These are phyloP conservation scores for Phytopythium mirpurense DNA, from an alignment of 352 stramenopile genomes.

Conservation along the genomic window DNA sequence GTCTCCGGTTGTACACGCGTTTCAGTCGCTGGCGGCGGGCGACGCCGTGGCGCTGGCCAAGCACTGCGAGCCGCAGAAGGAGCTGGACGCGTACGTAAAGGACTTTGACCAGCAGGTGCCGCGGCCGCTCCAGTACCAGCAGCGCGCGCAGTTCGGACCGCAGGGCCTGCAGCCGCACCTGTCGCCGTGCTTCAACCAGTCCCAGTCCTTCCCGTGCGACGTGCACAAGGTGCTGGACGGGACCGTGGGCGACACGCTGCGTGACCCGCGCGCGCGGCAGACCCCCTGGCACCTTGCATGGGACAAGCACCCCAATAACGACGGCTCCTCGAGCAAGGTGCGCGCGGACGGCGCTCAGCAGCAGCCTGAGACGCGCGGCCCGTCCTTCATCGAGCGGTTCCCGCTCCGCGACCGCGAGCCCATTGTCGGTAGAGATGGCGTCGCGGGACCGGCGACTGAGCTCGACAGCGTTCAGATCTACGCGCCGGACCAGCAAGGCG, in stretches of 20 bases:
- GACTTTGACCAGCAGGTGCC: constrained; percentile 76
- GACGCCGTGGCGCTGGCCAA: background rate
- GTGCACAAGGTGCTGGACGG: constrained; percentile 69
- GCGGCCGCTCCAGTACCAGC: constrained; percentile 74
- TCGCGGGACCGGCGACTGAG: constrained; percentile 1
- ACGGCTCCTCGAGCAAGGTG: constrained; percentile 63
- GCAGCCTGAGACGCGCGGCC: constrained; percentile 36
- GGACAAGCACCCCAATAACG: constrained; percentile 51
- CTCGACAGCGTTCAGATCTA: constrained; percentile 26
- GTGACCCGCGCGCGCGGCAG: constrained; percentile 22
- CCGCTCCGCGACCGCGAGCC: constrained; percentile 29
- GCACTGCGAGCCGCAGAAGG: constrained; percentile 60
- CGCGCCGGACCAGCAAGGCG: constrained; percentile 33
- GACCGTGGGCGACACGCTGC: constrained; percentile 45
- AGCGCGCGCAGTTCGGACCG: constrained; percentile 45
- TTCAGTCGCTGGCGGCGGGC: constrained; percentile 24
- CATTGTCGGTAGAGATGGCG: constrained; percentile 9
- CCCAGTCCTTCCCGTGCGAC: constrained; percentile 76
- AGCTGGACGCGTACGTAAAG: constrained; percentile 77
- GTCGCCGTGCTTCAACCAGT: constrained; percentile 79
- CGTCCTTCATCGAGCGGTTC: constrained; percentile 68
- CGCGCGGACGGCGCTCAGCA: constrained; percentile 26
- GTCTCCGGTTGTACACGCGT: constrained; percentile 31
- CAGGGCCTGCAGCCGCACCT: constrained; percentile 72
- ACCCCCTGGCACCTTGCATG: constrained; percentile 50